These are phyloP conservation scores for Ceratocystis alfenasii DNA, from an alignment of 2,329 filamentous ascomycete species.

Conservation along the genomic window DNA sequence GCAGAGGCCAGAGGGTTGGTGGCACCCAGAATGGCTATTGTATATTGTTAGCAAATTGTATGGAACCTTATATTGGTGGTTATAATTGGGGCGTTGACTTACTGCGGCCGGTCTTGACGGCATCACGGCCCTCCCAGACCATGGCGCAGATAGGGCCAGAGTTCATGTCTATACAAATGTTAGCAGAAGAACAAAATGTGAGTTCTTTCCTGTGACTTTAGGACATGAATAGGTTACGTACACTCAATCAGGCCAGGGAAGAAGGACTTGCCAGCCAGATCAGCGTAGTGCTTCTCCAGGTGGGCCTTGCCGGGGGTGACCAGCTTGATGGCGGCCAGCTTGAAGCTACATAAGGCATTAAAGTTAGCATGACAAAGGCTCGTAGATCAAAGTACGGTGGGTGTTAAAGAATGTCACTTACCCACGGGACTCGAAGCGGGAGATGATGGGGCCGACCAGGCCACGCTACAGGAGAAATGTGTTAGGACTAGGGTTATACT, in stretches of 20 bases:
- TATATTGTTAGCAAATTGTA: constrained; percentile 22
- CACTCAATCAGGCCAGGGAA: constrained; percentile 88
- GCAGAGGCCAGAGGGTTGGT: constrained; percentile 94
- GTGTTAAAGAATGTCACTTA: constrained; percentile 34
- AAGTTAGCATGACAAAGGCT: neutral
- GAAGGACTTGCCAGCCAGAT: constrained; percentile 90
- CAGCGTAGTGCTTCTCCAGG: constrained; percentile 95
- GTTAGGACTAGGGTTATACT: constrained; percentile 15
- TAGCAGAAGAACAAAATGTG: constrained; percentile 21
- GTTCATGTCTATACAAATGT: constrained; percentile 65
- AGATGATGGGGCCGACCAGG: constrained; percentile 94
- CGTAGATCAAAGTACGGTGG: neutral
- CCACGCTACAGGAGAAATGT: constrained; percentile 54
- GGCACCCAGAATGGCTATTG: constrained; percentile 75
- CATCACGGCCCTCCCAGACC: constrained; percentile 99
- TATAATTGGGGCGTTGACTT: constrained; percentile 28
- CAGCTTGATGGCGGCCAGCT: constrained; percentile 97
- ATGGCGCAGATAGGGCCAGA: constrained; percentile 96
- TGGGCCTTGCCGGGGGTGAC: constrained; percentile 78
- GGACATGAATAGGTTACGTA: constrained; percentile 38
- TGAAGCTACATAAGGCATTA: constrained; percentile 53
- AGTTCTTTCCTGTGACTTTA: too few relatives aligned
- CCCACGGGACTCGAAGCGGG: constrained; percentile 94
- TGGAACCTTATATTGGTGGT: neutral
- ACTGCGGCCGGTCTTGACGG: constrained; percentile 95